These are phyloP conservation scores for Apocynum venetum DNA, from an alignment of 257 asterid genomes.

Conservation along the genomic window DNA sequence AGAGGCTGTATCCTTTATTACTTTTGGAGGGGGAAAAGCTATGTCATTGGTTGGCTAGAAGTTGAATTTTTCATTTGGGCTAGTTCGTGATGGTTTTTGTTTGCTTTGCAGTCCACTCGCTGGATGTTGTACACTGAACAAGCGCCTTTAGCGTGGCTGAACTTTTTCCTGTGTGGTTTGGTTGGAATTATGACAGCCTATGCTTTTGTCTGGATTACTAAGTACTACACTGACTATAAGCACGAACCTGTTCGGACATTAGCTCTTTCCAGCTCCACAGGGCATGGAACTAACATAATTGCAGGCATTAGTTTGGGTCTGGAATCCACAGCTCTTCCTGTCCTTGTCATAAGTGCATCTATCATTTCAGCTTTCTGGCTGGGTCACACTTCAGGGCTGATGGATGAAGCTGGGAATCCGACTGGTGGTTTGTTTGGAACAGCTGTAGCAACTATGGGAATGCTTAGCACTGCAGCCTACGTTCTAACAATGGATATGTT, in stretches of 20 bases:
- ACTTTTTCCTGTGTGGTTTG: slow-evolving; percentile 92
- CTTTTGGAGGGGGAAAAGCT: background rate
- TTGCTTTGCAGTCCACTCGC: slow-evolving; percentile 83
- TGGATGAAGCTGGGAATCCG: slow-evolving; percentile 89
- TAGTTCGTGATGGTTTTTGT: slow-evolving; percentile 16
- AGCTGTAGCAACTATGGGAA: slow-evolving; percentile 99
- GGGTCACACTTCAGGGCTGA: slow-evolving; percentile 93
- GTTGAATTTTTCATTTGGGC: slow-evolving; percentile 15
- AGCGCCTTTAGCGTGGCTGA: slow-evolving; percentile 98
- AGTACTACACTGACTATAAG: slow-evolving; percentile 96
- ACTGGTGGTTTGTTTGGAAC: slow-evolving; percentile 99
- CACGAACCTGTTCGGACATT: slow-evolving; percentile 92
- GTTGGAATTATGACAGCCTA: slow-evolving; percentile 96
- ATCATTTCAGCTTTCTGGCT: slow-evolving; percentile 92
- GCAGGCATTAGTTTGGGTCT: slow-evolving; percentile 98
- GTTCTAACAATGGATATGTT: slow-evolving; percentile 99
- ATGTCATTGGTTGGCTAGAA: background rate
- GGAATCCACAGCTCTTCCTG: slow-evolving; percentile 99
- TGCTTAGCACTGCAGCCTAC: slow-evolving; percentile 99
- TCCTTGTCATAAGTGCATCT: slow-evolving; percentile 77
- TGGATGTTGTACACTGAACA: slow-evolving; percentile 97
- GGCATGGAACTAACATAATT: slow-evolving; percentile 98
- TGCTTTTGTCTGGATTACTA: slow-evolving; percentile 78
- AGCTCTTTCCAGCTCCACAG: slow-evolving; percentile 92
- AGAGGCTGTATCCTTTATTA: background rate